phyloP scores from a whole-genome alignment of 1,139 yeast genomes.

The Suhomyces yuchorum region DNA sequence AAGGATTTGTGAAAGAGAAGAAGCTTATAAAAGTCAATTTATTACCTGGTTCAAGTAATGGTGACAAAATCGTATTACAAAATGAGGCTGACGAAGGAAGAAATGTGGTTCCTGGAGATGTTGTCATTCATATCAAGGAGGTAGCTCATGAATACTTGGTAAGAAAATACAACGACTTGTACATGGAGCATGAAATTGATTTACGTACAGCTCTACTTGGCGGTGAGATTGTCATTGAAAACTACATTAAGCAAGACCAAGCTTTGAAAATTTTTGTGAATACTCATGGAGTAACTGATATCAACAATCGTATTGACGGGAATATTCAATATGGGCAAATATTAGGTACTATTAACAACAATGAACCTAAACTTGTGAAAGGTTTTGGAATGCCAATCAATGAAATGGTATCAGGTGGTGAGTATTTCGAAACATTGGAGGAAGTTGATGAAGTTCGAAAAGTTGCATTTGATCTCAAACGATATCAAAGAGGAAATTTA shows the following conservation, averaged over 20 bases:
- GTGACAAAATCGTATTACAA: constrained; percentile 52
- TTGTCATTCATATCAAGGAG: constrained; percentile 48
- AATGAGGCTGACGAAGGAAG: constrained; percentile 69
- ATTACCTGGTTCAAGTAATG: constrained; percentile 54
- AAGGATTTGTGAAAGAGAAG: constrained; percentile 41
- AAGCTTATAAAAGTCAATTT: constrained; percentile 54
- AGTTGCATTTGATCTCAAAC: constrained; percentile 23
- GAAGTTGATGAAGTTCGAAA: constrained; percentile 22
- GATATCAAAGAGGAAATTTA: constrained; percentile 39
- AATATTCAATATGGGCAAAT: constrained; percentile 48
- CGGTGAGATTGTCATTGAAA: constrained; percentile 46
- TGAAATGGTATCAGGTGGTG: constrained; percentile 35
- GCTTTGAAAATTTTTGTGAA: constrained; percentile 42
- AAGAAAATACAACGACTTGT: constrained; percentile 52
- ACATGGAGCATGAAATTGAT: constrained; percentile 48
- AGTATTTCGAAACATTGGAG: constrained; percentile 22
- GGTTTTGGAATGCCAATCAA: constrained; percentile 69
- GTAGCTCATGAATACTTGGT: constrained; percentile 42
- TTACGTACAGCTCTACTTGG: constrained; percentile 58
- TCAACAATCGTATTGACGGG: constrained; percentile 26
- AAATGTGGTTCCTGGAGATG: constrained; percentile 65
- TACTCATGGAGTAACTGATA: constrained; percentile 35
- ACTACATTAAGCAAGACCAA: constrained; percentile 48
- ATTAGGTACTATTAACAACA: constrained; percentile 47
- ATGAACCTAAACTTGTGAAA: constrained; percentile 48